A percentile compares a stretch with the other conserved stretches of the same genome.
Conservation (phyloP, 768 basidiomycete species). For the Trametopsis cervina region DNA sequence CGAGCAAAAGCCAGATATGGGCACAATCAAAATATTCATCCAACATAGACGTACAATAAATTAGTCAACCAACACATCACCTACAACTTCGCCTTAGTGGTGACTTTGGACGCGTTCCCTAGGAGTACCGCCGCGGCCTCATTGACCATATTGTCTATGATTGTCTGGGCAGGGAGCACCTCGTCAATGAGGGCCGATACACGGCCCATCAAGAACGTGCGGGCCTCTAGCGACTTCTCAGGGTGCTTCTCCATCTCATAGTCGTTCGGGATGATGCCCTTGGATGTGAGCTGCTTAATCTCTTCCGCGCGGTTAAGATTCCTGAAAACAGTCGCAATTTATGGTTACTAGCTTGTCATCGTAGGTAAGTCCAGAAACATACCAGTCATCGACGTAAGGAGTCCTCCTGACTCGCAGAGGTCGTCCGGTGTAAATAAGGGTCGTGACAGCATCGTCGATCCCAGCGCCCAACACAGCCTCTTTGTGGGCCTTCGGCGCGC, state of each 20-base stretch:
- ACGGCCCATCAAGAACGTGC: slow-evolving; percentile 79
- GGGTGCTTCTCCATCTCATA: slow-evolving; percentile 74
- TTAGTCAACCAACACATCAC: too few relatives aligned
- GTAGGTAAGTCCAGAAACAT: slow-evolving; percentile 15
- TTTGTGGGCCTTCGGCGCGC: slow-evolving; percentile 81
- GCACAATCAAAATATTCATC: too few relatives aligned
- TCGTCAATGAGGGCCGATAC: slow-evolving; percentile 72
- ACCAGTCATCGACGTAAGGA: slow-evolving; percentile 83
- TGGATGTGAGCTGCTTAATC: slow-evolving; percentile 74
- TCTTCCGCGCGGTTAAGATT: slow-evolving; percentile 71
- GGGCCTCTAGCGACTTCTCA: slow-evolving; percentile 61
- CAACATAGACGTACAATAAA: too few relatives aligned
- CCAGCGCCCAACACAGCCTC: slow-evolving; percentile 63
- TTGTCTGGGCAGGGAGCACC: slow-evolving; percentile 73
- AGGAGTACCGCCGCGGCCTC: slow-evolving; percentile 46
- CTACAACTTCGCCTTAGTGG: slow-evolving; percentile 45
- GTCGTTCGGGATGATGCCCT: slow-evolving; percentile 76
- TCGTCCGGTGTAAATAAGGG: slow-evolving; percentile 86
- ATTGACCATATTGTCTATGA: slow-evolving; percentile 74
- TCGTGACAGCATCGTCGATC: slow-evolving; percentile 74
- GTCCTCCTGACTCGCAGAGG: slow-evolving; percentile 83
- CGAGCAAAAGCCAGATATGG: too few relatives aligned
- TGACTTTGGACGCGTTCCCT: slow-evolving; percentile 31
- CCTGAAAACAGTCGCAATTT: slow-evolving; percentile 32
- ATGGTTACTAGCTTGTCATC: background rate